Evolutionary conservation across 148 eudicot genomes (phyloP).

Genomic region (Agrostemma githago): DNA sequence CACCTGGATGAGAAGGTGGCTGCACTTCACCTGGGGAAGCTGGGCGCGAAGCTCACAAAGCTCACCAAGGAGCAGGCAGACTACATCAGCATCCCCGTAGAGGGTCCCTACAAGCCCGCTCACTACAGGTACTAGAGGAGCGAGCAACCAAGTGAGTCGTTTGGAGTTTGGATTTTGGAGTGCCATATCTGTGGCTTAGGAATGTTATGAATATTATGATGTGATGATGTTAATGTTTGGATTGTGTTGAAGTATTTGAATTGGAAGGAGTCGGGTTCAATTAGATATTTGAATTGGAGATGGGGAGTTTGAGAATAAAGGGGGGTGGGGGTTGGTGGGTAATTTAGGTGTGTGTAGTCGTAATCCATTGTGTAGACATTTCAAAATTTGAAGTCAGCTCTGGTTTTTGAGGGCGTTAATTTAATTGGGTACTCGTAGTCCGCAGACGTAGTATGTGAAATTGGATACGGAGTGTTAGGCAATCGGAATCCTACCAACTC

Average conservation of each 20-base stretch:
- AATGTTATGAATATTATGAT: too few relatives aligned
- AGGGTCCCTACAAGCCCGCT: conserved; percentile 95
- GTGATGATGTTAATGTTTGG: not conserved
- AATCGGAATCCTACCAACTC: too few relatives aligned
- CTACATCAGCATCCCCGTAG: conserved; percentile 75
- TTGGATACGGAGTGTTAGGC: too few relatives aligned
- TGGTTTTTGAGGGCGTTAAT: not conserved
- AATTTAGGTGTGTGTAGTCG: conserved; percentile 16
- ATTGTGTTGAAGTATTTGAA: conserved; percentile 13
- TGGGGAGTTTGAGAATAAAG: conserved; percentile 19
- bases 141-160: not conserved
- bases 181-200: conserved; percentile 3
- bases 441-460: not conserved
- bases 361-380: conserved; percentile 21
- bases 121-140: conserved; percentile 80
- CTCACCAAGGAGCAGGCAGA: conserved; percentile 85
- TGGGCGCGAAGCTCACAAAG: conserved; percentile 89
- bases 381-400: not conserved
- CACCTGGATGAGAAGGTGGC: conserved; percentile 99
- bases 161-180: not conserved
- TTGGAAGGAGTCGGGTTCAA: conserved; percentile 12
- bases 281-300: conserved; percentile 20
- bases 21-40: conserved; percentile 85
- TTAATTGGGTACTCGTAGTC: not conserved
- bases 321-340: not conserved